These are phyloP conservation scores for Astrephomene gubernaculifera DNA, from an alignment of 139 green algal genomes.

Conservation along the genomic window DNA sequence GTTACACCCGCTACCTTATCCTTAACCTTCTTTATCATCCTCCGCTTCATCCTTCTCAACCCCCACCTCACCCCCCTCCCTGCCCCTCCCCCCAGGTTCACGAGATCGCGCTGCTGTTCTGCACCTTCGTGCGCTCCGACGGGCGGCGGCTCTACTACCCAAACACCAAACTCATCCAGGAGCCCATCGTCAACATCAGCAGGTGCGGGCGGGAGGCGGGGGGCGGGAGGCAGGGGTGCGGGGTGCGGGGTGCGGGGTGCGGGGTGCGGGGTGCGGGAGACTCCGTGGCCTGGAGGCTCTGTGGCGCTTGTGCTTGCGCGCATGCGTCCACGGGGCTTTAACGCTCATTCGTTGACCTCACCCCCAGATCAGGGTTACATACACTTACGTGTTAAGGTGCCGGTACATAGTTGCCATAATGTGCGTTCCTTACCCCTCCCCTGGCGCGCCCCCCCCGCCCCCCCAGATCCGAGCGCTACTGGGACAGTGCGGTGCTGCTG, in stretches of 20 bases:
- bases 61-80: no score
- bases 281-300: no score
- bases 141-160: slow-evolving; percentile 63
- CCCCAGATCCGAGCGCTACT: slow-evolving; percentile 51
- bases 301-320: no score
- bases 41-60: no score
- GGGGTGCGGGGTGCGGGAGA: no score
- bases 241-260: no score
- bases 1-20: no score
- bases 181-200: slow-evolving; percentile 67
- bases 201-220: slow-evolving; percentile 6
- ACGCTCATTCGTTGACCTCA: not conserved
- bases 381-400: no score
- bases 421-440: not conserved
- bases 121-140: slow-evolving; percentile 58
- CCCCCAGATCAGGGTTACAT: no score
- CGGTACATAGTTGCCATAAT: no score
- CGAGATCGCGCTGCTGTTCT: slow-evolving; percentile 72
- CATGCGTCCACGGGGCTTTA: not conserved
- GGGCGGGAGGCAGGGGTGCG: no score
- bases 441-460: not conserved
- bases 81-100: slow-evolving; percentile 49
- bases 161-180: slow-evolving; percentile 57
- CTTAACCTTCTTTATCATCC: no score
- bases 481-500: slow-evolving; percentile 58